phyloP scores from a whole-genome alignment of 1,139 yeast genomes.

The Magnusiomyces ingens region DNA sequence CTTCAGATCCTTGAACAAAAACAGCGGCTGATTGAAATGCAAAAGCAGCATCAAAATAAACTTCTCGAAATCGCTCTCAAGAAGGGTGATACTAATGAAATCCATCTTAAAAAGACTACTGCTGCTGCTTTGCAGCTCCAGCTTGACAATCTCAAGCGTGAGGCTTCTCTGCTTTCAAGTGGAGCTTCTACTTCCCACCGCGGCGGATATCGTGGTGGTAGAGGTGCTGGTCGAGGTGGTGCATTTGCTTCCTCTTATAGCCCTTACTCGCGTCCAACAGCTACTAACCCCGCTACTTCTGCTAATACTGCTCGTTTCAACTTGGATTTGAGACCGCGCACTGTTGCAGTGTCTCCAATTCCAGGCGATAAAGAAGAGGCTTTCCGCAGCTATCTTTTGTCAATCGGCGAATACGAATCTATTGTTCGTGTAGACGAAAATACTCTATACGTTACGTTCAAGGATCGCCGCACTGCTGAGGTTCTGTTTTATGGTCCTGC shows the following conservation, averaged over 20 bases:
- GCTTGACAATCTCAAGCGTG: conserved; percentile 33
- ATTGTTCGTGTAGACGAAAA: conserved; percentile 15
- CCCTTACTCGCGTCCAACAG: conserved; percentile 20
- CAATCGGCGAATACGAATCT: conserved; percentile 23
- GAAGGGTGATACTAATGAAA: conserved; percentile 25
- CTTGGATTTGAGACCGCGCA: conserved; percentile 37
- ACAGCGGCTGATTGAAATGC: conserved; percentile 30
- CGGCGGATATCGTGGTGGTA: conserved; percentile 16
- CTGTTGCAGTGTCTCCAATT: conserved; percentile 31
- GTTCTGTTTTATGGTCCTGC: conserved; percentile 29
- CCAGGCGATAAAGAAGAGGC: conserved; percentile 31
- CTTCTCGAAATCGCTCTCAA: conserved; percentile 26
- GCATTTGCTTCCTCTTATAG: conserved; percentile 20
- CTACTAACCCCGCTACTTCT: conserved; percentile 21
- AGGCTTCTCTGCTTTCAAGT: conserved; percentile 30
- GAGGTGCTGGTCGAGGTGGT: conserved; percentile 20
- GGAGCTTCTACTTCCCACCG: conserved; percentile 11
- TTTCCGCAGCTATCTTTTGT: conserved; percentile 21
- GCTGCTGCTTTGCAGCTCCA: conserved; percentile 33
- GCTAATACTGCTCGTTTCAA: conserved; percentile 21
- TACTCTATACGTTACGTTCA: conserved; percentile 2
- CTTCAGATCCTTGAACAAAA: conserved; percentile 34
- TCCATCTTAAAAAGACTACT: conserved; percentile 25
- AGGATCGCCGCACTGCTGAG: conserved; percentile 34
- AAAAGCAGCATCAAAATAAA: conserved; percentile 30